Percentiles rank a stretch among this genome's conserved stretches.
These are phyloP conservation scores for Cyberlindnera mississippiensis DNA, from an alignment of 805 yeast species.

Conservation along the genomic window DNA sequence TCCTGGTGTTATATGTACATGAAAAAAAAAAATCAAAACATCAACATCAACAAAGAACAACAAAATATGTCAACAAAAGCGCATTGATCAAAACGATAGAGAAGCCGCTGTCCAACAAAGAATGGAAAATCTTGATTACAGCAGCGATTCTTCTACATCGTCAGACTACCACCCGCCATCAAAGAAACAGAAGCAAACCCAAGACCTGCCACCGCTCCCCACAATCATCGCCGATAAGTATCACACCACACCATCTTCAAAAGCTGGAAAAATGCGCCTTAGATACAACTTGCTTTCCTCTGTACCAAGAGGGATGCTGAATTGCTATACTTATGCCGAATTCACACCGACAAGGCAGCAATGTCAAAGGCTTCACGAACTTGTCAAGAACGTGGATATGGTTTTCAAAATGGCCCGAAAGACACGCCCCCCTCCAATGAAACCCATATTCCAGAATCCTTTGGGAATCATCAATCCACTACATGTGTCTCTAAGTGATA, in stretches of 20 bases:
- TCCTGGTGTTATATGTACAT: too few relatives aligned
- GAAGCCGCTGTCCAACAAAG: neutral
- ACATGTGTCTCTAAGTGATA: slow-evolving; percentile 16
- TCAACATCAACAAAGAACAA: too few relatives aligned
- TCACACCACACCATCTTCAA: slow-evolving; percentile 2
- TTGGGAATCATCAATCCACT: slow-evolving; percentile 8
- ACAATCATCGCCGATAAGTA: slow-evolving; percentile 6
- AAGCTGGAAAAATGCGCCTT: slow-evolving; percentile 3
- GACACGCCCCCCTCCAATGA: slow-evolving; percentile 5
- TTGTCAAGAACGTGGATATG: slow-evolving; percentile 12
- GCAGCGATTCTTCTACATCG: slow-evolving; percentile 4
- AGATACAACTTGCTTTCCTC: neutral
- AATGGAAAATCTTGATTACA: slow-evolving; percentile 1
- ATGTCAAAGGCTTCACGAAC: neutral
- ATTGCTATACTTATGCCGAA: slow-evolving; percentile 10
- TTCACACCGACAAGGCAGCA: slow-evolving; percentile 5
- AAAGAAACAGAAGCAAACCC: neutral
- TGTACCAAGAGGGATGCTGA: slow-evolving; percentile 6
- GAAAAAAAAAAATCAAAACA: too few relatives aligned
- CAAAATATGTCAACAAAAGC: too few relatives aligned
- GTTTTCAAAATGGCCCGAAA: slow-evolving; percentile 8
- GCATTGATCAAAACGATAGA: neutral
- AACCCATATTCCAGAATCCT: slow-evolving; percentile 7
- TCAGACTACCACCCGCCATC: slow-evolving; percentile 1
- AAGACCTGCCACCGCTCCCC: slow-evolving; percentile 15